These are phyloP conservation scores for Epichloe aotearoae DNA, from an alignment of 2,329 filamentous ascomycete species.

Conservation along the genomic window DNA sequence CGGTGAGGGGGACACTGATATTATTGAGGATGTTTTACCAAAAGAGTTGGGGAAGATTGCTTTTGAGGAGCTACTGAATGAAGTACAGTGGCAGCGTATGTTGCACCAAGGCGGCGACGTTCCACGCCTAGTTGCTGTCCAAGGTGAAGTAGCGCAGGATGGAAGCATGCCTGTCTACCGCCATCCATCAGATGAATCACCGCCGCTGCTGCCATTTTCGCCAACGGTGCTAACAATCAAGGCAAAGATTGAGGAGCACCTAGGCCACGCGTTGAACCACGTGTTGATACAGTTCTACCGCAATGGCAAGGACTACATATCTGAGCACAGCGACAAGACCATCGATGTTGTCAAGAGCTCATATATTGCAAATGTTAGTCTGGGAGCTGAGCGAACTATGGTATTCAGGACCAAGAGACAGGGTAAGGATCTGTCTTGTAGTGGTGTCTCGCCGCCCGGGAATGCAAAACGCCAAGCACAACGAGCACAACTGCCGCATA, in stretches of 20 bases:
- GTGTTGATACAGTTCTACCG: constrained; percentile 88
- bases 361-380: constrained; percentile 81
- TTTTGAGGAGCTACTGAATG: constrained; percentile 57
- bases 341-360: constrained; percentile 73
- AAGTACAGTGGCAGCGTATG: constrained; percentile 86
- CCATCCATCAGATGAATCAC: constrained; percentile 81
- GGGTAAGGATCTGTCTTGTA: constrained; percentile 21
- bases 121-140: constrained; percentile 79
- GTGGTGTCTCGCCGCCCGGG: constrained; percentile 3
- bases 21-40: constrained; percentile 59
- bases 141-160: constrained; percentile 56
- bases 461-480: constrained; percentile 40
- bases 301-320: constrained; percentile 80
- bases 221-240: constrained; percentile 57
- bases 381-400: constrained; percentile 90
- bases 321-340: constrained; percentile 94
- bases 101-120: constrained; percentile 84
- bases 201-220: constrained; percentile 64
- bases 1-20: constrained; percentile 68
- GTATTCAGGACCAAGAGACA: constrained; percentile 68
- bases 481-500: constrained; percentile 68
- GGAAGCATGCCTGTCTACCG: constrained; percentile 83
- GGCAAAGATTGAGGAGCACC: constrained; percentile 50
- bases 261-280: constrained; percentile 80
- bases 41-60: constrained; percentile 38